Evolutionary conservation across 345 rosid species (phyloP).

Genomic region (Acer negundo): DNA sequence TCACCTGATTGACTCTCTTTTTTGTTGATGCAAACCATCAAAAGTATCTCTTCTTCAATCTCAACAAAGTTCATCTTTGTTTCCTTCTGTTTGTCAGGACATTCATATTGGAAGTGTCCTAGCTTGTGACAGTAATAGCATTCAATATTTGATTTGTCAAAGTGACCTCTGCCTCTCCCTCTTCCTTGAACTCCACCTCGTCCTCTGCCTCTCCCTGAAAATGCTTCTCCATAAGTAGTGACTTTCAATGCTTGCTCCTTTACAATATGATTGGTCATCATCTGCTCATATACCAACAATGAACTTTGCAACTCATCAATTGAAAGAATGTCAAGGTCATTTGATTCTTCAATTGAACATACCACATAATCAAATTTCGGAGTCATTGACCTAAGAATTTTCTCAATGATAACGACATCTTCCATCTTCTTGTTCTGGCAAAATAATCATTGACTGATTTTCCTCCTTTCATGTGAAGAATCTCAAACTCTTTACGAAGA

Average conservation of each 20-base stretch:
- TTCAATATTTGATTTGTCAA: background rate
- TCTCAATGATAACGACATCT: background rate
- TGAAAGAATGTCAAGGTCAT: too few relatives aligned
- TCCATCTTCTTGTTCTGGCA: background rate
- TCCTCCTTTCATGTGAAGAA: background rate
- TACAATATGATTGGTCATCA: too few relatives aligned
- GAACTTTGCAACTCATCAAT: too few relatives aligned
- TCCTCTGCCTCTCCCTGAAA: background rate
- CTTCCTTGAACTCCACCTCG: too few relatives aligned
- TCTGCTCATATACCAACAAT: too few relatives aligned
- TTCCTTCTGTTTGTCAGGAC: background rate
- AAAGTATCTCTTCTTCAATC: background rate
- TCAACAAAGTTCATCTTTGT: background rate
- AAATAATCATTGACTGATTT: background rate
- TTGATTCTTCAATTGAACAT: too few relatives aligned
- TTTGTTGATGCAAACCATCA: background rate
- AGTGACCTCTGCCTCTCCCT: too few relatives aligned
- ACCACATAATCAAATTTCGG: too few relatives aligned
- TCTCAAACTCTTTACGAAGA: too few relatives aligned
- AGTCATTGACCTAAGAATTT: background rate
- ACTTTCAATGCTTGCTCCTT: background rate
- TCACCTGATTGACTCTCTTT: background rate
- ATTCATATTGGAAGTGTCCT: background rate
- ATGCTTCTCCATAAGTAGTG: too few relatives aligned
- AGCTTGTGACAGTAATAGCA: background rate